Conservation (phyloP, 805 yeast genomes). For the Metschnikowia sp. region DNA sequence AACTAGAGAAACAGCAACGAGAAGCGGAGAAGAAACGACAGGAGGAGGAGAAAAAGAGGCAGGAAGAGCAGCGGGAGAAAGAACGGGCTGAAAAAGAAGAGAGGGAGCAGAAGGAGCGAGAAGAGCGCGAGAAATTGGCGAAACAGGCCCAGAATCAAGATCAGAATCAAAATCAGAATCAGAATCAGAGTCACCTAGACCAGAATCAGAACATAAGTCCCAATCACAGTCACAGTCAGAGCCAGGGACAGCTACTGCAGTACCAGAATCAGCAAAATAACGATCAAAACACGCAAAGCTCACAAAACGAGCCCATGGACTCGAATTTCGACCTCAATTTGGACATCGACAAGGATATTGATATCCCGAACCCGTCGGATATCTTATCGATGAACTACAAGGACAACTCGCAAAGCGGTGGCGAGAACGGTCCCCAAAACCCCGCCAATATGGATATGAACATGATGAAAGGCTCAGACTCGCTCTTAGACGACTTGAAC, state of each 20-base stretch:
- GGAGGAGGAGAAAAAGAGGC: slow-evolving; percentile 21
- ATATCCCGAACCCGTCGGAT: slow-evolving; percentile 32
- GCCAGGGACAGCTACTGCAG: neutral
- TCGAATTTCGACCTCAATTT: slow-evolving; percentile 28
- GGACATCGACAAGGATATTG: slow-evolving; percentile 18
- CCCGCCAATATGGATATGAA: slow-evolving; percentile 14
- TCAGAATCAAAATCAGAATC: neutral
- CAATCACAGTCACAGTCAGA: neutral
- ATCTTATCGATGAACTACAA: slow-evolving; percentile 28
- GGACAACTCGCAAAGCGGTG: slow-evolving; percentile 8
- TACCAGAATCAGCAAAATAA: neutral
- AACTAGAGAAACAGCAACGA: slow-evolving; percentile 29
- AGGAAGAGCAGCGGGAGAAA: slow-evolving; percentile 18
- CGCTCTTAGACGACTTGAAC: slow-evolving; percentile 41
- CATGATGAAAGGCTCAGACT: slow-evolving; percentile 36
- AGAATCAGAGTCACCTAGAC: slow-evolving; percentile 2
- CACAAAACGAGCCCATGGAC: slow-evolving; percentile 17
- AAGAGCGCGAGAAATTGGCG: slow-evolving; percentile 9
- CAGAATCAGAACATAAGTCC: neutral
- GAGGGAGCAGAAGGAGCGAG: slow-evolving; percentile 16
- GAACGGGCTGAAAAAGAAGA: slow-evolving; percentile 20
- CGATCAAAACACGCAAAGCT: neutral
- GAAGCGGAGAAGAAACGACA: slow-evolving; percentile 25
- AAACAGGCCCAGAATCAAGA: slow-evolving; percentile 11
- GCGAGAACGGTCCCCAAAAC: neutral